phyloP scores from a whole-genome alignment of 2,329 filamentous ascomycete genomes.

The Pestalotiopsis sp. region DNA sequence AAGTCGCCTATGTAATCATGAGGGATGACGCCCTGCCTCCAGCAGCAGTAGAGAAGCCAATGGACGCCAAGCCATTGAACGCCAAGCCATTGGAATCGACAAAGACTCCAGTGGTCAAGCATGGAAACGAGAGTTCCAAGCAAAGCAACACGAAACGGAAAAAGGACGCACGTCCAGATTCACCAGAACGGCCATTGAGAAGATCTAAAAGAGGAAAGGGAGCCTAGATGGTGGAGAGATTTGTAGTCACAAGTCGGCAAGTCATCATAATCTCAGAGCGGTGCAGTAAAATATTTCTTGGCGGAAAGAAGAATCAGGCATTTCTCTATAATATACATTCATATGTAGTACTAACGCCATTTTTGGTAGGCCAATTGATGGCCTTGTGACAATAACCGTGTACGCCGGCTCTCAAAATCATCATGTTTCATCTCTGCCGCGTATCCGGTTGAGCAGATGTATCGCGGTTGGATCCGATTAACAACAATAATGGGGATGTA shows the following conservation, averaged over 20 bases:
- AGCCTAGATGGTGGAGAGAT: not conserved
- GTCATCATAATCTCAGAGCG: not conserved
- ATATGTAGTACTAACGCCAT: not conserved
- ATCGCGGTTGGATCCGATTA: not conserved
- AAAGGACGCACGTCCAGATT: not conserved
- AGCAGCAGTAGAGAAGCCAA: not conserved
- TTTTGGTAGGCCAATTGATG: not conserved
- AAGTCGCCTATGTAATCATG: constrained; percentile 71
- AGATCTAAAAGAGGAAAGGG: not conserved
- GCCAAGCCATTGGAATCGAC: not conserved
- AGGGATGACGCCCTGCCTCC: constrained; percentile 33
- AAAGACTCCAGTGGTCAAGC: not conserved
- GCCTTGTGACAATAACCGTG: not conserved
- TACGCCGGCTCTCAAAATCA: not conserved
- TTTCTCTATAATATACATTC: not conserved
- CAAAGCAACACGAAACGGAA: not conserved
- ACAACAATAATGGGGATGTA: not conserved
- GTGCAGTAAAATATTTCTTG: not conserved
- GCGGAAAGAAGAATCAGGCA: not conserved
- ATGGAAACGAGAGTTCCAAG: not conserved
- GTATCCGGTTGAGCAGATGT: not conserved
- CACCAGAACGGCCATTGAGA: not conserved
- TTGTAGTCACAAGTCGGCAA: not conserved
- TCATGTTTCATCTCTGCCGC: not conserved
- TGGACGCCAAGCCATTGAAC: not conserved